Conservation (phyloP, 352 stramenopile species). For the Phytophthora multivora region DNA sequence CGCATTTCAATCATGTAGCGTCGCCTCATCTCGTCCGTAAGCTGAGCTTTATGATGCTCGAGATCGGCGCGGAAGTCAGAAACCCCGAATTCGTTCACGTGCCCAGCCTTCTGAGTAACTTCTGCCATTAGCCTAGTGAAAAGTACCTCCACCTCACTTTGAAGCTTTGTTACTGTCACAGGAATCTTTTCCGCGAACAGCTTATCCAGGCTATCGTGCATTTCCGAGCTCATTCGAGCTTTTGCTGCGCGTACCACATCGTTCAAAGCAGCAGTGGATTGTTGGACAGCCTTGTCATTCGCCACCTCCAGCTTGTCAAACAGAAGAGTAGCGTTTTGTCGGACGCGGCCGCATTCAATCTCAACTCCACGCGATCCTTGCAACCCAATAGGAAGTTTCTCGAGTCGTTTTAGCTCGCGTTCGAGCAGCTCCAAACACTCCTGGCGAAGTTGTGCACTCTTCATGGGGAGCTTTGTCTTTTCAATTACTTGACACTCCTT, state of each 20-base stretch:
- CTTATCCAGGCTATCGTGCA: conserved; percentile 65
- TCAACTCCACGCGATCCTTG: conserved; percentile 55
- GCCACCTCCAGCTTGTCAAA: conserved; percentile 78
- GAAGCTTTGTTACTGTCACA: conserved; percentile 62
- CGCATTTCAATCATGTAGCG: conserved; percentile 82
- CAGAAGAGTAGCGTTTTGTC: conserved; percentile 61
- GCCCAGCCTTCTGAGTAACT: conserved; percentile 32
- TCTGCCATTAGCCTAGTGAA: conserved; percentile 36
- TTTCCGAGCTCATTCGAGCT: conserved; percentile 59
- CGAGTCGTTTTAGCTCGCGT: conserved; percentile 50
- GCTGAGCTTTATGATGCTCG: conserved; percentile 64
- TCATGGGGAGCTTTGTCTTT: conserved; percentile 64
- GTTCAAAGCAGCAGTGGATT: conserved; percentile 50
- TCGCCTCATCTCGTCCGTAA: conserved; percentile 70
- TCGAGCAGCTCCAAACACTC: conserved; percentile 56
- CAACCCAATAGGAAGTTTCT: conserved; percentile 53
- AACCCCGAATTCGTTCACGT: conserved; percentile 29
- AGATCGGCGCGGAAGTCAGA: conserved; percentile 56
- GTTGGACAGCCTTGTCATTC: conserved; percentile 77
- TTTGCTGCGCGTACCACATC: conserved; percentile 65
- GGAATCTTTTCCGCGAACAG: conserved; percentile 53
- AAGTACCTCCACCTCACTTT: conserved; percentile 61
- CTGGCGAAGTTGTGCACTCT: conserved; percentile 49
- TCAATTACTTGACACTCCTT: conserved; percentile 64
- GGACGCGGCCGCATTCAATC: conserved; percentile 57